A percentile compares a stretch with the other conserved stretches of the same genome.
phyloP scores from a whole-genome alignment of 352 stramenopile species.

The Phytopythium boreale region DNA sequence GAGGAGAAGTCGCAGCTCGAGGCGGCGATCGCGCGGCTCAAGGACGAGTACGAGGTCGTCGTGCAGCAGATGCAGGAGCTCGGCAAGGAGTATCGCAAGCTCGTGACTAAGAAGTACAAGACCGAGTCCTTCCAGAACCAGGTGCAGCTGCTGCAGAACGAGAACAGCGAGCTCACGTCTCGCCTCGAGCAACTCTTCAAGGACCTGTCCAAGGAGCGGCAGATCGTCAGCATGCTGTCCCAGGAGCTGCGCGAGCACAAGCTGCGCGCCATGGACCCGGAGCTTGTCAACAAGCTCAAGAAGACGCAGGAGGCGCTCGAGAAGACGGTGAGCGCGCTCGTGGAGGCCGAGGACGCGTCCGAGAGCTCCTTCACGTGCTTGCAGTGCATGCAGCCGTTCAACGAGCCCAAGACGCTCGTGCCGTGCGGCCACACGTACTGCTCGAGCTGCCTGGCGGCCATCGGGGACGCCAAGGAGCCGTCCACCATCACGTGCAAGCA shows the following conservation, averaged over 20 bases:
- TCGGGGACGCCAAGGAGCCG: constrained; percentile 31
- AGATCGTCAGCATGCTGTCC: constrained; percentile 31
- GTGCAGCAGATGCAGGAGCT: constrained; percentile 29
- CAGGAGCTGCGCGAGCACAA: constrained; percentile 49
- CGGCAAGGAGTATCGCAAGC: constrained; percentile 43
- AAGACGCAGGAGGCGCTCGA: constrained; percentile 66
- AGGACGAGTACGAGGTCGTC: constrained; percentile 12
- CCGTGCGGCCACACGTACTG: constrained; percentile 78
- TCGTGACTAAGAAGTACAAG: constrained; percentile 71
- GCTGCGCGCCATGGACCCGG: constrained; percentile 45
- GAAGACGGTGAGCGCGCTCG: constrained; percentile 58
- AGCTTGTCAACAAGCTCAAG: constrained; percentile 43
- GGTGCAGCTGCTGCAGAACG: constrained; percentile 57
- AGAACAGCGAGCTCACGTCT: constrained; percentile 49
- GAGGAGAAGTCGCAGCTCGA: constrained; percentile 11
- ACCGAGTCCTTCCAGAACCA: constrained; percentile 74
- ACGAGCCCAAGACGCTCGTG: constrained; percentile 58
- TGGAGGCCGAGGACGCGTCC: constrained; percentile 65
- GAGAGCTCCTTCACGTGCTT: constrained; percentile 77
- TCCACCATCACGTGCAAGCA: constrained; percentile 59
- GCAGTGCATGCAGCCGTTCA: constrained; percentile 67
- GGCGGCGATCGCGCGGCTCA: constrained; percentile 12
- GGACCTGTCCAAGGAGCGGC: constrained; percentile 37
- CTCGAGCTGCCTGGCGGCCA: constrained; percentile 37
- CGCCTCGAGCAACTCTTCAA: constrained; percentile 36